phyloP scores from a whole-genome alignment of 169 alveolate species.

The Besnoitia besnoiti region DNA sequence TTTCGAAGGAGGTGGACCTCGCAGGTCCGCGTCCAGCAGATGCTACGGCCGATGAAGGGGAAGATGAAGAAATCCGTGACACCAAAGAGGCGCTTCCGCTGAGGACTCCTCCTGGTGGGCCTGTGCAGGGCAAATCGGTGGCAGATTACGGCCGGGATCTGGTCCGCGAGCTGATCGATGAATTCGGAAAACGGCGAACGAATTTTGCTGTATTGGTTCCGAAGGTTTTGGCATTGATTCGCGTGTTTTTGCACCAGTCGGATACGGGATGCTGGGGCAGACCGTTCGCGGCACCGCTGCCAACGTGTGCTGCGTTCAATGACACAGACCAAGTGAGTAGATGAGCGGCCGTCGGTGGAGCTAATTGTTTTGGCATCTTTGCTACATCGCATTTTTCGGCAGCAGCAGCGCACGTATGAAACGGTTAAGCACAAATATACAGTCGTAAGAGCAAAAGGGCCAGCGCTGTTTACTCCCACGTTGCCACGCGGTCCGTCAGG shows the following conservation, averaged over 20 bases:
- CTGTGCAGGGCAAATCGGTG: no score
- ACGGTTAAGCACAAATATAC: no score
- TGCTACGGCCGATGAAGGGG: neutral
- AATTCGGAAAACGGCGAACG: slow-evolving; percentile 20
- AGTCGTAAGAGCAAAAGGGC: no score
- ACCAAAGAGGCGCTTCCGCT: neutral
- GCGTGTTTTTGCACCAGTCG: neutral
- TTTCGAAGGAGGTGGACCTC: neutral
- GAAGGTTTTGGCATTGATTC: slow-evolving; percentile 2
- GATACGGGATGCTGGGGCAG: neutral
- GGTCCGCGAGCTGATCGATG: slow-evolving; percentile 29
- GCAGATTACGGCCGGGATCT: neutral
- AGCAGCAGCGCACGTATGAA: no score
- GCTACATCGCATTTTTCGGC: no score
- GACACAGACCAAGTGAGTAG: neutral
- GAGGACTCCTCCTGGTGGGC: neutral
- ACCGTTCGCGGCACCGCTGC: neutral
- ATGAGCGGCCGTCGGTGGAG: no score
- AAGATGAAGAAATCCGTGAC: neutral
- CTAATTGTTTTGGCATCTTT: no score
- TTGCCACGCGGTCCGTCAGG: no score
- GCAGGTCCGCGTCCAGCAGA: neutral
- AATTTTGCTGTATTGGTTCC: slow-evolving; percentile 15
- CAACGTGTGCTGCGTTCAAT: slow-evolving; percentile 20
- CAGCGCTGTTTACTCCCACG: no score